Base-by-base conservation (phyloP, 148 eudicot species). In the Chenopodium album region DNA sequence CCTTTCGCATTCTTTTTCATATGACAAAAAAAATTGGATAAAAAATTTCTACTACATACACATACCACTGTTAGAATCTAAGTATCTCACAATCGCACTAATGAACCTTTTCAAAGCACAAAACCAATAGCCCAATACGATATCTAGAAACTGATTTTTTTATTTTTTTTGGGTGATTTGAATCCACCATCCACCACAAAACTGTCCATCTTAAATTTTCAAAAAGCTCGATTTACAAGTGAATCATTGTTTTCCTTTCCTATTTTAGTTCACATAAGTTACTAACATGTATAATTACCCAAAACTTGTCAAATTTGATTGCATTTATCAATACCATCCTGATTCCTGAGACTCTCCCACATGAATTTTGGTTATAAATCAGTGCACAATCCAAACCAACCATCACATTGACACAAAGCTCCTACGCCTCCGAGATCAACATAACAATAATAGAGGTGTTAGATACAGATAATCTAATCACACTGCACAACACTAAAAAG, bases 401-500 rank as follows among this genome's bases (percentile, higher is more conserved):
- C 48, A 59, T 5, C 76, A 65, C 32, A 41, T 17, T 19, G 28
- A 9, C 29, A 32, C 60, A 1, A n/a, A 72, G 81, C 47, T 70
- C 26, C 67, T 34, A 44, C 10, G 44, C 34, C 82, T 37, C 4
- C 7, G 0, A 50, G 22, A 28, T 8, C 12, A 26, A 76, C 44
- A 54, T 32, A 29, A 3, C 3, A 19, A 31, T 4, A 11, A 1
- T 37, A 37, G 41, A 63, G 34, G 14, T n/a, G n/a, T 41, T 41
- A 29, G 65, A 23, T 22, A 65, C n/a, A 22, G 32, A 37, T 37
- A 46, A 77, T 0, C 54, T 77, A n/a, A 77, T 48, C 80, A 44
- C 70, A 77, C 63, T 77, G 70, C 79, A 77, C 7, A n/a, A 77
- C 3, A 64, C 54, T 26, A 41, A 3, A 77, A 63, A 37, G 41